phyloP scores from a whole-genome alignment of 495 filamentous ascomycete species.

The Penicillium daleae region DNA sequence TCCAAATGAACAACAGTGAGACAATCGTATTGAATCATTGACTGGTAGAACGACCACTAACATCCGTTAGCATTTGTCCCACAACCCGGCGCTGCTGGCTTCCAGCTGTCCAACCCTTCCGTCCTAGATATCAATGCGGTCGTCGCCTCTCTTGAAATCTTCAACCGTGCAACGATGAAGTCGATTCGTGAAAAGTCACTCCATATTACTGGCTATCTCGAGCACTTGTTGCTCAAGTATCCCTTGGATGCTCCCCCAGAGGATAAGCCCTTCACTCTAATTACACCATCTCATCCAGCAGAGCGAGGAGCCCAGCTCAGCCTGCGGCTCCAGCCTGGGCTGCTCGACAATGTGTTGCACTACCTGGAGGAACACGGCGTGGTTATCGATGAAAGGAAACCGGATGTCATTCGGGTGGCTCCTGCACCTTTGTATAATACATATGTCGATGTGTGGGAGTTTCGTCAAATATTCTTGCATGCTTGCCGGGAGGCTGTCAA shows the following conservation, averaged over 20 bases:
- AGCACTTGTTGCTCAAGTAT: slow-evolving; percentile 61
- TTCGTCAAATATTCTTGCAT: slow-evolving; percentile 59
- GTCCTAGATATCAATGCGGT: slow-evolving; percentile 67
- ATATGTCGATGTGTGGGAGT: slow-evolving; percentile 77
- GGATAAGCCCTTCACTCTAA: slow-evolving; percentile 66
- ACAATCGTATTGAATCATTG: background rate
- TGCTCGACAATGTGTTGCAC: slow-evolving; percentile 72
- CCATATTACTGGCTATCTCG: slow-evolving; percentile 77
- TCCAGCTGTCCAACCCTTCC: slow-evolving; percentile 65
- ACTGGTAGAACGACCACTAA: slow-evolving; percentile 3
- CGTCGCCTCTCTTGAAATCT: slow-evolving; percentile 77
- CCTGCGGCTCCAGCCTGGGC: slow-evolving; percentile 64
- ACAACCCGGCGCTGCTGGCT: slow-evolving; percentile 64
- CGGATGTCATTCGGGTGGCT: slow-evolving; percentile 90
- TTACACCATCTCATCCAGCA: slow-evolving; percentile 74
- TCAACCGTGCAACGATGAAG: slow-evolving; percentile 70
- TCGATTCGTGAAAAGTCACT: slow-evolving; percentile 75
- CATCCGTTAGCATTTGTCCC: slow-evolving; percentile 64
- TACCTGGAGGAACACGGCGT: slow-evolving; percentile 69
- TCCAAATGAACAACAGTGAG: slow-evolving; percentile 73
- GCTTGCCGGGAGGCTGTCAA: slow-evolving; percentile 43
- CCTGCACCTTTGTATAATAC: slow-evolving; percentile 90
- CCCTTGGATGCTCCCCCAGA: slow-evolving; percentile 41
- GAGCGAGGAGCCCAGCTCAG: slow-evolving; percentile 89
- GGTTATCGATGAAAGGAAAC: slow-evolving; percentile 86